Conservation (phyloP, 176 grass and related monocot species). For the Otatea glauca region DNA sequence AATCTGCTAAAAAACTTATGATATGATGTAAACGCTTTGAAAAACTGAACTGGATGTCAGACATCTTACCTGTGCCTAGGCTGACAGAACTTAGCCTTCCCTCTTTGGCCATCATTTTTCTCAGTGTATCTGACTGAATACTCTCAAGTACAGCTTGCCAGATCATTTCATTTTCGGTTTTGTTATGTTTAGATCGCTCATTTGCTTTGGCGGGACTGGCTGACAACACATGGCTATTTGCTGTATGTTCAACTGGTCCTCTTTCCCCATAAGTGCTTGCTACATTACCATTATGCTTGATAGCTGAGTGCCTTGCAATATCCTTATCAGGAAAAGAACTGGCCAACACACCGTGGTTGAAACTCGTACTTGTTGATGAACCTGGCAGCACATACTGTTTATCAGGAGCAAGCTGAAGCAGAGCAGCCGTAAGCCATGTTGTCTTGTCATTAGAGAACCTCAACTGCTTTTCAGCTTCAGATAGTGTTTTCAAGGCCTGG, state of each 20-base stretch:
- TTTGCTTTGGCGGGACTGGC: slow-evolving; percentile 44
- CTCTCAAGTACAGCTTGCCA: slow-evolving; percentile 85
- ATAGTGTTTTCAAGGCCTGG: slow-evolving; percentile 64
- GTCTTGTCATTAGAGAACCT: slow-evolving; percentile 71
- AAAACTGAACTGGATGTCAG: slow-evolving; percentile 28
- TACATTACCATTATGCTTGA: slow-evolving; percentile 41
- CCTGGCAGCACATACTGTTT: slow-evolving; percentile 69
- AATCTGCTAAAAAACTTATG: slow-evolving; percentile 16
- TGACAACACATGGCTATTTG: slow-evolving; percentile 43
- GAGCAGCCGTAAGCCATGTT: slow-evolving; percentile 82
- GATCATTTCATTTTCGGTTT: slow-evolving; percentile 70
- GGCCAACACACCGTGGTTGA: slow-evolving; percentile 46
- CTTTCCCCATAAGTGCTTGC: slow-evolving; percentile 44
- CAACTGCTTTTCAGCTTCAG: slow-evolving; percentile 81
- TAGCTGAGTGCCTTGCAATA: slow-evolving; percentile 33
- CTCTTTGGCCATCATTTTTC: slow-evolving; percentile 83
- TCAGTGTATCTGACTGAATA: slow-evolving; percentile 79
- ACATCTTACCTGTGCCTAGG: slow-evolving; percentile 70
- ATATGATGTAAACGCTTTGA: slow-evolving; percentile 18
- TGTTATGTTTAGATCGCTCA: slow-evolving; percentile 43
- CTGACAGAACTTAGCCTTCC: slow-evolving; percentile 75
- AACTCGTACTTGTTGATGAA: slow-evolving; percentile 66
- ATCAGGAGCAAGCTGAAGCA: slow-evolving; percentile 89
- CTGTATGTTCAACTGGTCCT: slow-evolving; percentile 39
- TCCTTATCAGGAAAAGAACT: slow-evolving; percentile 51